Percentiles rank a stretch among this genome's conserved stretches.
phyloP scores from a whole-genome alignment of 2,329 filamentous ascomycete species.

The Scortechinia acanthostroma region DNA sequence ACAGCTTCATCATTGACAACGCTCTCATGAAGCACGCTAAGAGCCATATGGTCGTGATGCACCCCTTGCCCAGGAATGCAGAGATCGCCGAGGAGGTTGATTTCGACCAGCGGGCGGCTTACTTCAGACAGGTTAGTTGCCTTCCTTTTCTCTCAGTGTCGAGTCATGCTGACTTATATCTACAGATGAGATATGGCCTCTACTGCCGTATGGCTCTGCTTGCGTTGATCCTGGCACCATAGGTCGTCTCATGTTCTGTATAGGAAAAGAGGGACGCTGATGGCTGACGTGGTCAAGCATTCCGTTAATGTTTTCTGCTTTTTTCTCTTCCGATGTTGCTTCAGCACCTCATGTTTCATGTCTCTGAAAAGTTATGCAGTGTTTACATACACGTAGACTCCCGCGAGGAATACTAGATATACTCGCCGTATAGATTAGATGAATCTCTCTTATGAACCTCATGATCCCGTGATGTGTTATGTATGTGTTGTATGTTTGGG shows the following conservation, averaged over 20 bases:
- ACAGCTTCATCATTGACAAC: constrained; percentile 84
- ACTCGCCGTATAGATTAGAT: constrained; percentile 2
- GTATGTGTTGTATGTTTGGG: not conserved
- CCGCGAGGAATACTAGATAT: not conserved
- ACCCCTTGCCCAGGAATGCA: constrained; percentile 85
- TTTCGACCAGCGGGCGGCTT: constrained; percentile 91
- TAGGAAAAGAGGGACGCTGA: not conserved
- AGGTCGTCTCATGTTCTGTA: not conserved
- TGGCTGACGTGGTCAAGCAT: not conserved
- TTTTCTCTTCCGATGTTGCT: not conserved
- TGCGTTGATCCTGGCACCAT: constrained; percentile 73
- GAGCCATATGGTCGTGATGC: constrained; percentile 87
- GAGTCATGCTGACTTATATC: constrained; percentile 6
- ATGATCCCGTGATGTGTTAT: constrained; percentile 1
- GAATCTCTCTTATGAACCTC: not conserved
- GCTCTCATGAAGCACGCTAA: constrained; percentile 85
- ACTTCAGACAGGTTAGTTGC: constrained; percentile 98
- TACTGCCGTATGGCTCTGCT: constrained; percentile 97
- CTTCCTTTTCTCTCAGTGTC: constrained; percentile 36
- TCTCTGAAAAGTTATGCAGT: not conserved
- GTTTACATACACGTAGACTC: not conserved
- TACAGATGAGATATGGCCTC: constrained; percentile 90
- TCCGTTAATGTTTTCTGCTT: not conserved
- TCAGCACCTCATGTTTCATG: not conserved
- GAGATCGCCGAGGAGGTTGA: constrained; percentile 95